Percentiles rank a stretch among this genome's conserved stretches.
These are phyloP conservation scores for Nicotiana undulata DNA, from an alignment of 257 asterid species.

Conservation along the genomic window DNA sequence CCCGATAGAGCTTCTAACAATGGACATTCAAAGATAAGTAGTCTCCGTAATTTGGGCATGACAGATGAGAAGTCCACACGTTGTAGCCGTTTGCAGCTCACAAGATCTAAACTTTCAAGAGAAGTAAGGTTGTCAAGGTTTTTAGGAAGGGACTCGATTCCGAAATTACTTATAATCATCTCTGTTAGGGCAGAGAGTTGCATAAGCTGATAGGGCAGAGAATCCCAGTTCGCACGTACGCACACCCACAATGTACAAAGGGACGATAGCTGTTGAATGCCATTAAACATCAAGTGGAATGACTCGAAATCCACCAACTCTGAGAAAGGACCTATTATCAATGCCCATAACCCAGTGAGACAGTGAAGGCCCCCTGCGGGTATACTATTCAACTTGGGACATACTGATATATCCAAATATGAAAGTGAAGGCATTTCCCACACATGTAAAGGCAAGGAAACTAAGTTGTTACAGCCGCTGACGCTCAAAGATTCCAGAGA, in stretches of 20 bases:
- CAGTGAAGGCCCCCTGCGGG: not conserved
- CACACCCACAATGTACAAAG: rapidly evolving
- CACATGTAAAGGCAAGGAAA: no score
- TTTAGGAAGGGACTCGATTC: conserved; percentile 17
- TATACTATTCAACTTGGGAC: conserved; percentile 6
- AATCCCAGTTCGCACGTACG: conserved; percentile 2
- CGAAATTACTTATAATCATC: not conserved
- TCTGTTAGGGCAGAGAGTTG: not conserved
- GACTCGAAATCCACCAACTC: not conserved
- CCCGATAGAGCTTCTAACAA: not conserved
- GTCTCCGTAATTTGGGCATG: not conserved
- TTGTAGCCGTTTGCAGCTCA: not conserved
- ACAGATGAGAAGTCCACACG: conserved; percentile 8
- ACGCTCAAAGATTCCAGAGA: not conserved
- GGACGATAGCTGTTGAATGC: not conserved
- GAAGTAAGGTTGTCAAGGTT: conserved; percentile 16
- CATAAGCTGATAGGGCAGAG: conserved; percentile 13
- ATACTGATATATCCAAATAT: rapidly evolving
- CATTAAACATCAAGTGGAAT: not conserved
- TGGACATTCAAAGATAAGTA: rapidly evolving
- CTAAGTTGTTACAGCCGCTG: not conserved
- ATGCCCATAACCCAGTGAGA: not conserved
- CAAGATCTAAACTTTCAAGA: not conserved
- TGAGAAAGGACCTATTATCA: not conserved
- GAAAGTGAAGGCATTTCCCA: not conserved